Percentiles rank a stretch among this genome's conserved stretches.
phyloP scores from a whole-genome alignment of 371 early-diverging fungal species.

The Zopfochytrium polystomum region DNA sequence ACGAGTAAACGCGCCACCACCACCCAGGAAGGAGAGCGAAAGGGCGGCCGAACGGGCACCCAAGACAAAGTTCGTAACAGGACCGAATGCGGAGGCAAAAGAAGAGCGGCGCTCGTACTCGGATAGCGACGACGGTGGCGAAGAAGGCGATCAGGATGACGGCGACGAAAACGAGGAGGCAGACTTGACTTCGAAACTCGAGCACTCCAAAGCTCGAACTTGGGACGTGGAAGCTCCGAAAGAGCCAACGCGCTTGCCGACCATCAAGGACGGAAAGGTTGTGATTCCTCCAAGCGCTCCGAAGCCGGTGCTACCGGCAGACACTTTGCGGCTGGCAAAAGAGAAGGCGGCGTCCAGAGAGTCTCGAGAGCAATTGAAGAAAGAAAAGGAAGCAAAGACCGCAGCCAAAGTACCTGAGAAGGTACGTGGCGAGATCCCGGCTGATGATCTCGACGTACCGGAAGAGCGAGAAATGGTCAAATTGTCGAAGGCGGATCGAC shows the following conservation, averaged over 20 bases:
- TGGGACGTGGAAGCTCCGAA: neutral
- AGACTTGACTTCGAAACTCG: slow-evolving; percentile 31
- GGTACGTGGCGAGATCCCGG: slow-evolving; percentile 18
- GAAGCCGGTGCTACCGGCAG: slow-evolving; percentile 21
- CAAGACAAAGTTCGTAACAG: no score
- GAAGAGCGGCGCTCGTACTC: no score
- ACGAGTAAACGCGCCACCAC: no score
- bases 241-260: slow-evolving; percentile 2
- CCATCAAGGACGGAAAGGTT: neutral
- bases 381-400: neutral
- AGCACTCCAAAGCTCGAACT: neutral
- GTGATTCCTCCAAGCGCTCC: neutral
- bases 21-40: no score
- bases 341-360: slow-evolving; percentile 20
- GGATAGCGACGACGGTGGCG: no score
- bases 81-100: no score
- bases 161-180: slow-evolving; percentile 1
- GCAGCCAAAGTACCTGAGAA: slow-evolving; percentile 11
- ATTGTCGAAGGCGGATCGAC: neutral
- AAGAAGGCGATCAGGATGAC: slow-evolving; percentile 10
- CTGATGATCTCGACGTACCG: neutral
- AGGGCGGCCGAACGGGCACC: no score
- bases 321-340: slow-evolving; percentile 20
- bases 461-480: neutral
- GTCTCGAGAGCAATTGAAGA: no score